A percentile compares a stretch with the other conserved stretches of the same genome.
Evolutionary conservation across 2,329 filamentous ascomycete species (phyloP).

Genomic region (Fusarium falciforme): DNA sequence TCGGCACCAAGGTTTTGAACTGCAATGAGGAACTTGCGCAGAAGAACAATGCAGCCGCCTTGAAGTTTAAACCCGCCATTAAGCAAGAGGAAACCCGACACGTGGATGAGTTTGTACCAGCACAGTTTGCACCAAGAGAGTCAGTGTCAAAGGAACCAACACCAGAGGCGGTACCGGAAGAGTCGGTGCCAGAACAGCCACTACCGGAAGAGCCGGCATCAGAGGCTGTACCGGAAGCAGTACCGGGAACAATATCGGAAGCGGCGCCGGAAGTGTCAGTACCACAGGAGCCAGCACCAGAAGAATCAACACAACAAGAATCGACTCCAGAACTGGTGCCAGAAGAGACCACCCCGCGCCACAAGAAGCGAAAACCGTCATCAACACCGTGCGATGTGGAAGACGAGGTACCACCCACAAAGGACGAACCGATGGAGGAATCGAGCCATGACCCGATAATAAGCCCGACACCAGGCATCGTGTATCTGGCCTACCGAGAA

Average conservation of each 20-base stretch:
- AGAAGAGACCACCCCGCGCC: neutral
- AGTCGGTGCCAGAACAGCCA: neutral
- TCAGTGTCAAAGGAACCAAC: neutral
- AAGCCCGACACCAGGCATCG: neutral
- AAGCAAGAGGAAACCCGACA: neutral
- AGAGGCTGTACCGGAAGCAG: neutral
- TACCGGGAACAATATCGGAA: neutral
- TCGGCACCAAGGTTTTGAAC: slow-evolving; percentile 10
- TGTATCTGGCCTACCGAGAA: slow-evolving; percentile 12
- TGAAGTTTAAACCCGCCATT: neutral
- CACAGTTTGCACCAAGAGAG: neutral
- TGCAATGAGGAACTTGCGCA: slow-evolving; percentile 2
- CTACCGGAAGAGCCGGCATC: neutral
- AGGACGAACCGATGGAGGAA: neutral
- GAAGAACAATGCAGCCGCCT: neutral
- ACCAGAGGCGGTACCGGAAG: neutral
- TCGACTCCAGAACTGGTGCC: neutral
- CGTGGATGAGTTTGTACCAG: neutral
- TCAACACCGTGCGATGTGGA: neutral
- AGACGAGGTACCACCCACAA: neutral
- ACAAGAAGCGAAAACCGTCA: neutral
- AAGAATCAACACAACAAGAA: neutral
- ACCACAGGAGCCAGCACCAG: neutral
- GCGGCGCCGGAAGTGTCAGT: neutral
- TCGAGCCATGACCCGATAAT: neutral